A percentile compares a stretch with the other conserved stretches of the same genome.
phyloP scores from a whole-genome alignment of 176 grass and related monocot genomes.

The Zea luxurians region DNA sequence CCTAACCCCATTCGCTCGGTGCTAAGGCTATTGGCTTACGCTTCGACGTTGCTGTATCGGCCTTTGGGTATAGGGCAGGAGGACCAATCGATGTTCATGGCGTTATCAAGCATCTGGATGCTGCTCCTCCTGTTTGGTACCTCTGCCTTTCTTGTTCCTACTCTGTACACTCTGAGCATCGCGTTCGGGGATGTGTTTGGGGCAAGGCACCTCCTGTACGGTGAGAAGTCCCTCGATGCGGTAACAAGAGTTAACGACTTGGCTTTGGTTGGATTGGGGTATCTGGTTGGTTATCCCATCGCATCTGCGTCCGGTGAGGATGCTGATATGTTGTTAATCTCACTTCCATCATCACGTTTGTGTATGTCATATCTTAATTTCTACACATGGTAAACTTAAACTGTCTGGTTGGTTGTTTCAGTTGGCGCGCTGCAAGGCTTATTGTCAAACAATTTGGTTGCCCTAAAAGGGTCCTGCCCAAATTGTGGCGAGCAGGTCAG shows the following conservation, averaged over 20 bases:
- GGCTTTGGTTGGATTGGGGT: constrained; percentile 62
- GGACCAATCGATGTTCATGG: constrained; percentile 77
- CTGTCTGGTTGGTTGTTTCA: constrained; percentile 26
- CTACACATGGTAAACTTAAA: constrained; percentile 4
- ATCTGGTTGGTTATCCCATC: constrained; percentile 71
- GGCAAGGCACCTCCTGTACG: constrained; percentile 53
- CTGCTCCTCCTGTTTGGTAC: constrained; percentile 69
- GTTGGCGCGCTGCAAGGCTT: constrained; percentile 73
- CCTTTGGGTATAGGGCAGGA: constrained; percentile 90
- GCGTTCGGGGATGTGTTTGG: constrained; percentile 46
- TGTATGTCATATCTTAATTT: not conserved
- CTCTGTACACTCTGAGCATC: constrained; percentile 47
- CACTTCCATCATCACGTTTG: not conserved
- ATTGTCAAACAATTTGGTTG: constrained; percentile 77
- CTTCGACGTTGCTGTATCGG: constrained; percentile 39
- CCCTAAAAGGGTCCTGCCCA: constrained; percentile 86
- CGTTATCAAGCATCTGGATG: constrained; percentile 78
- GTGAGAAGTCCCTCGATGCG: constrained; percentile 41
- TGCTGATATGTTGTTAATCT: not conserved
- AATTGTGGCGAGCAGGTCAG: constrained; percentile 94
- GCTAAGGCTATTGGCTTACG: not conserved
- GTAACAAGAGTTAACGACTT: constrained; percentile 58
- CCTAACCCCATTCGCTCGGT: not conserved
- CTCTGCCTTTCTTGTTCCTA: constrained; percentile 60
- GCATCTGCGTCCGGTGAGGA: constrained; percentile 71